Conservation (phyloP, 768 basidiomycete species). For the Imleria badia region DNA sequence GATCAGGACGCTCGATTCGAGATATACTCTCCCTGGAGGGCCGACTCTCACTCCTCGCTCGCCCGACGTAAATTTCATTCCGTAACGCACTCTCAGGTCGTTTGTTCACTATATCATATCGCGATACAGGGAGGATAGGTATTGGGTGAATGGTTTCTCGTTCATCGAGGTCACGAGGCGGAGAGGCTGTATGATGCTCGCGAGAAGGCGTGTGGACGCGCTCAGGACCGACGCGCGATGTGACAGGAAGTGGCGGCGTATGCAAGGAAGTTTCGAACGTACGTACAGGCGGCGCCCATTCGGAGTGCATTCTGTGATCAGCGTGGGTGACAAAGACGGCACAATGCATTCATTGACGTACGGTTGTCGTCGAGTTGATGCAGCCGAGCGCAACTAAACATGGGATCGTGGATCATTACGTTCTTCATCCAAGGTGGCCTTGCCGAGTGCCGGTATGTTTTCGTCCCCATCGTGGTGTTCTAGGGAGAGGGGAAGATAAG, state of each 20-base stretch:
- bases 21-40: slow-evolving; percentile 18
- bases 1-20: too few species aligned
- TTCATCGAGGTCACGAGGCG: slow-evolving; percentile 5
- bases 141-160: slow-evolving; percentile 32
- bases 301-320: slow-evolving; percentile 24
- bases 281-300: slow-evolving; percentile 30
- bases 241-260: slow-evolving; percentile 22
- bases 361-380: slow-evolving; percentile 18
- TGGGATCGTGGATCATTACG: slow-evolving; percentile 17
- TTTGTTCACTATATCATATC: slow-evolving; percentile 31
- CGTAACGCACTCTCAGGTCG: slow-evolving; percentile 26
- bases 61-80: slow-evolving; percentile 22
- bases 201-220: slow-evolving; percentile 22
- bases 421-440: slow-evolving; percentile 21
- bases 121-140: slow-evolving; percentile 30
- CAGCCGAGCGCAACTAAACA: slow-evolving; percentile 12
- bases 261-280: slow-evolving; percentile 13
- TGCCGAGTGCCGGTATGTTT: slow-evolving; percentile 6
- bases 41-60: slow-evolving; percentile 27
- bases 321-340: slow-evolving; percentile 10
- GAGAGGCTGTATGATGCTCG: slow-evolving; percentile 11
- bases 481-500: slow-evolving; percentile 8
- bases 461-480: slow-evolving; percentile 20
- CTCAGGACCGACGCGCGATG: too few species aligned
- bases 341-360: slow-evolving; percentile 19